Evolutionary conservation across 2,329 filamentous ascomycete species (phyloP).

Genomic region (Fusarium kyushuense): DNA sequence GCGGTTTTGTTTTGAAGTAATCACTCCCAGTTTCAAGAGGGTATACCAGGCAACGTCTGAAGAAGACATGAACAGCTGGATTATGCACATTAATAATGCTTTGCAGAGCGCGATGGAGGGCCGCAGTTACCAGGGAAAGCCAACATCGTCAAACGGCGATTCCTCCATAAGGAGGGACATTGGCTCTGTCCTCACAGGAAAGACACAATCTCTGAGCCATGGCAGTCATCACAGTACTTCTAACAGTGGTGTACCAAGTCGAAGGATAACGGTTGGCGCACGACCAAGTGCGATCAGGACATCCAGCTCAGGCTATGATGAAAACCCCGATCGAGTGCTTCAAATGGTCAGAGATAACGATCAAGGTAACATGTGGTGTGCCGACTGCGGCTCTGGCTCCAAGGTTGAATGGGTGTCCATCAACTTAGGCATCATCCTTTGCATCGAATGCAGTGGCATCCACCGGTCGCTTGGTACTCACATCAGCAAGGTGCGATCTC

Average conservation of each 20-base stretch:
- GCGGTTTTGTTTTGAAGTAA: constrained; percentile 97
- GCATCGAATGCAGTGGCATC: constrained; percentile 98
- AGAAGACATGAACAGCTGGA: constrained; percentile 98
- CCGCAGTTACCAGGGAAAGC: constrained; percentile 69
- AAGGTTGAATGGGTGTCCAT: constrained; percentile 99
- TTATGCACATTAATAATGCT: constrained; percentile 95
- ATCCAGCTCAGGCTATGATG: constrained; percentile 79
- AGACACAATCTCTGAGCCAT: constrained; percentile 78
- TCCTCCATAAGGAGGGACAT: constrained; percentile 83
- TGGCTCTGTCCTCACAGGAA: constrained; percentile 91
- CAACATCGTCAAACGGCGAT: constrained; percentile 58
- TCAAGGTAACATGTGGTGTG: constrained; percentile 92
- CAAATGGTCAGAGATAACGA: constrained; percentile 90
- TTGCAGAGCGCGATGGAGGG: constrained; percentile 95
- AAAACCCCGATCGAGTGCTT: constrained; percentile 86
- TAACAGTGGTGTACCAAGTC: constrained; percentile 71
- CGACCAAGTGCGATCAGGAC: constrained; percentile 79
- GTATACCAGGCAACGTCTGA: constrained; percentile 98
- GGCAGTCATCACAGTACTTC: constrained; percentile 63
- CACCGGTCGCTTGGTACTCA: constrained; percentile 96
- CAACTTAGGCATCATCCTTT: constrained; percentile 94
- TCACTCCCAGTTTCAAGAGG: constrained; percentile 94
- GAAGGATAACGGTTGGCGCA: constrained; percentile 92
- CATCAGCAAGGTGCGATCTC: constrained; percentile 95
- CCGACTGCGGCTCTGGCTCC: constrained; percentile 89